These are phyloP conservation scores for Didymella pomorum DNA, from an alignment of 2,329 filamentous ascomycete species.

Conservation along the genomic window DNA sequence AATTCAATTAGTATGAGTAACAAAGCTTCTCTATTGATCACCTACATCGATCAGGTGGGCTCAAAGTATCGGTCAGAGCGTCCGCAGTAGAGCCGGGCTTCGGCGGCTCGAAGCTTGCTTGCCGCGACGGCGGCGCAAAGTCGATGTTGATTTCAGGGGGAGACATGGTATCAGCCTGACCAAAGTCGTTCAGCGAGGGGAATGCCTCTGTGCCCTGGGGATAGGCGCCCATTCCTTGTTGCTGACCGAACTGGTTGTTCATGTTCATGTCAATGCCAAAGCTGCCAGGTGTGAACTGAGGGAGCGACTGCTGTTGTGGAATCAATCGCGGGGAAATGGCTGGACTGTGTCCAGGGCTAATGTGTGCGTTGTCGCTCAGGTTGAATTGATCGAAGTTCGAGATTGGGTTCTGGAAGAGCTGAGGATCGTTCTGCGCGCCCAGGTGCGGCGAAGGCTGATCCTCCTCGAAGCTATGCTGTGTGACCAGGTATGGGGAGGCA, in stretches of 20 bases:
- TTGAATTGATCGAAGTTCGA: constrained; percentile 81
- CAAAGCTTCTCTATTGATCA: constrained; percentile 33
- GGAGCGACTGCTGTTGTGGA: constrained; percentile 71
- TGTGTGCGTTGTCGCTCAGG: constrained; percentile 60
- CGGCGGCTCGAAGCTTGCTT: constrained; percentile 70
- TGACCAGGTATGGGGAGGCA: constrained; percentile 81
- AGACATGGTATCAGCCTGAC: constrained; percentile 77
- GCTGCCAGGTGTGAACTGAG: constrained; percentile 57
- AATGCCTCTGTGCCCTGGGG: constrained; percentile 58
- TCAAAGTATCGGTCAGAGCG: constrained; percentile 65
- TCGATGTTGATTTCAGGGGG: constrained; percentile 96
- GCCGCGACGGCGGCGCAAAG: constrained; percentile 78
- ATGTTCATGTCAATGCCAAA: constrained; percentile 58
- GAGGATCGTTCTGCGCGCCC: constrained; percentile 72
- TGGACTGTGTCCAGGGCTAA: constrained; percentile 74
- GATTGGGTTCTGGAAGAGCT: constrained; percentile 75
- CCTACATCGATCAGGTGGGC: constrained; percentile 74
- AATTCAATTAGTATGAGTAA: constrained; percentile 29
- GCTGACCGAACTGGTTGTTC: constrained; percentile 58
- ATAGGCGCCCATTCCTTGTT: constrained; percentile 62
- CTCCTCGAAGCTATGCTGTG: constrained; percentile 81
- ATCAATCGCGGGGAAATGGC: constrained; percentile 71
- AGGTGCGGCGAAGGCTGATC: constrained; percentile 83
- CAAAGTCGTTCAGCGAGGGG: constrained; percentile 66
- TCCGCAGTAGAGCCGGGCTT: constrained; percentile 72